Evolutionary conservation across 164 flowering plant genomes (phyloP).

Genomic region (Piper betle): DNA sequence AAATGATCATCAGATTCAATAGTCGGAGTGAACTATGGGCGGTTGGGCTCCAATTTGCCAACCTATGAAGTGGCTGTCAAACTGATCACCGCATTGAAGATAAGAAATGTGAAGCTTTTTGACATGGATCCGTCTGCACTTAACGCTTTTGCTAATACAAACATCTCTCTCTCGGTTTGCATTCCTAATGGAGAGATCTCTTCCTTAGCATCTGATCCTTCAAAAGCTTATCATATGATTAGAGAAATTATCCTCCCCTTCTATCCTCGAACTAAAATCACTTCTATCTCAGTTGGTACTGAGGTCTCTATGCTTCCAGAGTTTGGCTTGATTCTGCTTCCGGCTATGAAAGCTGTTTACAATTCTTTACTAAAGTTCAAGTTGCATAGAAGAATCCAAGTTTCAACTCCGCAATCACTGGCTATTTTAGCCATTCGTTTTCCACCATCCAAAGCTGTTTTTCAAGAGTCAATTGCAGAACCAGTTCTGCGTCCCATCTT

Average conservation of each 20-base stretch:
- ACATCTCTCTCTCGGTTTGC: constrained; percentile 2
- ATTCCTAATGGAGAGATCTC: constrained; percentile 3
- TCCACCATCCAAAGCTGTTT: neutral
- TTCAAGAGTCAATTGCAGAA: neutral
- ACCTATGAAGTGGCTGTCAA: neutral
- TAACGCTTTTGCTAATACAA: constrained; percentile 1
- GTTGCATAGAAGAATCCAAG: constrained; percentile 2
- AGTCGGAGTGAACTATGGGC: constrained; percentile 4
- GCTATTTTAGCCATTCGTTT: neutral
- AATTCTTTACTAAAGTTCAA: neutral
- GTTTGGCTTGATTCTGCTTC: neutral
- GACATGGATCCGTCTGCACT: constrained; percentile 4
- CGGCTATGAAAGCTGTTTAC: constrained; percentile 3
- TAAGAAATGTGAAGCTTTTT: constrained; percentile 4
- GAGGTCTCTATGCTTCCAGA: constrained; percentile 6
- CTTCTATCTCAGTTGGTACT: constrained; percentile 5
- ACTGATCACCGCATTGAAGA: neutral
- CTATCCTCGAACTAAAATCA: neutral
- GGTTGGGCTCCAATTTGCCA: constrained; percentile 4
- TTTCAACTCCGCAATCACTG: neutral
- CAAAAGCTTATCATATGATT: neutral
- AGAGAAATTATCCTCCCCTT: neutral
- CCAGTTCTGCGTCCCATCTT: neutral
- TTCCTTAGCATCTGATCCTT: constrained; percentile 2
- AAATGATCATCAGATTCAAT: neutral